Percentiles rank a stretch among this genome's conserved stretches.
These are phyloP conservation scores for Centella asiatica DNA, from an alignment of 129 eudicot genomes.

Conservation along the genomic window DNA sequence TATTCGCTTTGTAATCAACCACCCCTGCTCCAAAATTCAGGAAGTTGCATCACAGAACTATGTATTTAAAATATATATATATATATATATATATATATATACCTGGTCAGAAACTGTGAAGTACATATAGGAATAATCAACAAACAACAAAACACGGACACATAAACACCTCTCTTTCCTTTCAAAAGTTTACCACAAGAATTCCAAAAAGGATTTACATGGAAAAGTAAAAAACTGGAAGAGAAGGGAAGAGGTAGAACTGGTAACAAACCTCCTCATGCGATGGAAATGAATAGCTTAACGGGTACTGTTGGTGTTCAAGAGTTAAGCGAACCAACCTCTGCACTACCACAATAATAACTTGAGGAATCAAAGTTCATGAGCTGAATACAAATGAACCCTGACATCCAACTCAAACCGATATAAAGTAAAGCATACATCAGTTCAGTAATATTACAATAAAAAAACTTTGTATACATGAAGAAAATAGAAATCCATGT, in stretches of 20 bases:
- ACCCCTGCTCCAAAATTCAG: slow-evolving; percentile 46
- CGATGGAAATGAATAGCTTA: slow-evolving; percentile 72
- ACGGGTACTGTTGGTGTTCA: slow-evolving; percentile 75
- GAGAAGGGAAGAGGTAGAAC: neutral
- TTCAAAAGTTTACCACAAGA: too few relatives aligned
- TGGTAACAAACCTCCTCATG: slow-evolving; percentile 59
- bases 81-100: neutral
- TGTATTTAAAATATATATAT: neutral
- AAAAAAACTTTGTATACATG: too few relatives aligned
- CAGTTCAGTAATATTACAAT: too few relatives aligned
- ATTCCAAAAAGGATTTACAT: neutral
- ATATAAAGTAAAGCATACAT: too few relatives aligned
- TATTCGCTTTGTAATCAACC: slow-evolving; percentile 60
- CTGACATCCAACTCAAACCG: too few relatives aligned
- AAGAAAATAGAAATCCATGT: too few relatives aligned
- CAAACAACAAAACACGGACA: neutral
- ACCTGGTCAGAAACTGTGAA: neutral
- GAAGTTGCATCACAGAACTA: too few relatives aligned
- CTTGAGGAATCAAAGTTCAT: slow-evolving; percentile 8
- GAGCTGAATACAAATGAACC: too few relatives aligned
- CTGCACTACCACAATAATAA: slow-evolving; percentile 49
- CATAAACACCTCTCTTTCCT: neutral
- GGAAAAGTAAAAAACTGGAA: neutral
- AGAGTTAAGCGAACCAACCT: slow-evolving; percentile 69
- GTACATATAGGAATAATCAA: too few relatives aligned